Base-by-base conservation (phyloP, 768 basidiomycete genomes). In the Tulasnella sp. region DNA sequence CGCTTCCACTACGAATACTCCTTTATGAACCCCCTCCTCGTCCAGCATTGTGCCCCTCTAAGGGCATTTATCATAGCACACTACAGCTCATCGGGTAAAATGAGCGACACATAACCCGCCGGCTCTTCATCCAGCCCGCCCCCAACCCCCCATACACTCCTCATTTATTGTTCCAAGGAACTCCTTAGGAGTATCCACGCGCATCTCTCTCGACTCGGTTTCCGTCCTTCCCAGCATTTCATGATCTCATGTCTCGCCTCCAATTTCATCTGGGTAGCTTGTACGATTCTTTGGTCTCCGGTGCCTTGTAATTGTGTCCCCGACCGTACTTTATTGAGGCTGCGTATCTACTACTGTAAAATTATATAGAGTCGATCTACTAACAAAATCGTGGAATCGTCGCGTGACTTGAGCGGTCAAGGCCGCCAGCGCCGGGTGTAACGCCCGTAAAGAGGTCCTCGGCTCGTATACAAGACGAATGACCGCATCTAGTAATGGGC, bases 321-420 rank as follows among this genome's bases (percentile, higher is more conserved):
- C 60, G 24, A 31, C 31, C 31, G 24, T 64, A 64, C n/a, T 64
- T 64, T 64, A 64, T 64, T 64, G 60, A 64, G 60, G 12, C 60
- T 64, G n/a, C 31, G 31, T 24, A 31, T 64, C 60, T 31, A n/a
- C 54, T 58, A 42, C 48, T 64, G 60, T 64, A 64, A 12, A 31
- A 64, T 64, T 64, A 64, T 64, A 64, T 64, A 64, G 60, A 64
- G n/a, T 64, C 48, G 48, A 50, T 50, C 16, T 50, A 50, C 48
- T 50, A 18, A 20, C 18, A 7, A 50, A 50, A 16, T 50, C 22
- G 48, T 50, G 16, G 16, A 16, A 50, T 50, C 48, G 48, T 22
- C 22, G 48, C 22, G 22, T 20, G 48, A 50, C 48, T 20, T 50
- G 48, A 50, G 14, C 12, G 1, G 0, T 3, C 16, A 18, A 20